These are phyloP conservation scores for Phytophthora cajani DNA, from an alignment of 352 stramenopile genomes.

Conservation along the genomic window DNA sequence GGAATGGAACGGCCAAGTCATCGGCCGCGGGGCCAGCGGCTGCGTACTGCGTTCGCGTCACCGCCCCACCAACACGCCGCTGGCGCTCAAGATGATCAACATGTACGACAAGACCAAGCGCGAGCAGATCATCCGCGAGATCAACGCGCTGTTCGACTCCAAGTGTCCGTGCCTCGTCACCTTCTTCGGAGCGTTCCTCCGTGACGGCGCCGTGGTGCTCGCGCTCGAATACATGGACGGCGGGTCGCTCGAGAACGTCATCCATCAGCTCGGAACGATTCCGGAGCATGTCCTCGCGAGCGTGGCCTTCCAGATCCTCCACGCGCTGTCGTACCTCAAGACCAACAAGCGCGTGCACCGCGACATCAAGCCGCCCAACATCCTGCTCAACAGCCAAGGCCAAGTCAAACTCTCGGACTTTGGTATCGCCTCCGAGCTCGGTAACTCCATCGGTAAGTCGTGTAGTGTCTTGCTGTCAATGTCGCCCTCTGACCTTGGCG, in stretches of 20 bases:
- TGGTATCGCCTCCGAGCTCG: slow-evolving; percentile 91
- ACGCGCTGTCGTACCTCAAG: slow-evolving; percentile 95
- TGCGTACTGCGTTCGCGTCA: slow-evolving; percentile 75
- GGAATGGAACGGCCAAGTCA: slow-evolving; percentile 78
- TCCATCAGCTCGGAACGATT: slow-evolving; percentile 82
- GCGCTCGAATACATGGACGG: slow-evolving; percentile 95
- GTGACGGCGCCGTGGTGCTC: slow-evolving; percentile 89
- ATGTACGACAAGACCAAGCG: slow-evolving; percentile 89
- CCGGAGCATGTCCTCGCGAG: slow-evolving; percentile 89
- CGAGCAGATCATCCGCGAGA: slow-evolving; percentile 89
- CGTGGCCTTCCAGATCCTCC: slow-evolving; percentile 95
- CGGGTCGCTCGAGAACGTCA: slow-evolving; percentile 90
- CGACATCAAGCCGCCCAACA: slow-evolving; percentile 98
- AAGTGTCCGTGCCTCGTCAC: slow-evolving; percentile 87
- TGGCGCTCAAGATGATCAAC: slow-evolving; percentile 91
- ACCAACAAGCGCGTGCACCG: slow-evolving; percentile 90
- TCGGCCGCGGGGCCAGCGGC: slow-evolving; percentile 75
- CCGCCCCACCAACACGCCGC: slow-evolving; percentile 72
- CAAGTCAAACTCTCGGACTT: slow-evolving; percentile 98
- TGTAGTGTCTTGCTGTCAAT: background rate
- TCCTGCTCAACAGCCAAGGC: slow-evolving; percentile 92
- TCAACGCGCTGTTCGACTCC: slow-evolving; percentile 88
- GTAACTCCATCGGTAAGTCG: slow-evolving; percentile 79
- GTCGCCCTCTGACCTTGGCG: slow-evolving; percentile 20
- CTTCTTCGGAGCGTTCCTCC: slow-evolving; percentile 92